Evolutionary conservation across 2,329 filamentous ascomycete species (phyloP).

Genomic region (Ophiostoma sp.): DNA sequence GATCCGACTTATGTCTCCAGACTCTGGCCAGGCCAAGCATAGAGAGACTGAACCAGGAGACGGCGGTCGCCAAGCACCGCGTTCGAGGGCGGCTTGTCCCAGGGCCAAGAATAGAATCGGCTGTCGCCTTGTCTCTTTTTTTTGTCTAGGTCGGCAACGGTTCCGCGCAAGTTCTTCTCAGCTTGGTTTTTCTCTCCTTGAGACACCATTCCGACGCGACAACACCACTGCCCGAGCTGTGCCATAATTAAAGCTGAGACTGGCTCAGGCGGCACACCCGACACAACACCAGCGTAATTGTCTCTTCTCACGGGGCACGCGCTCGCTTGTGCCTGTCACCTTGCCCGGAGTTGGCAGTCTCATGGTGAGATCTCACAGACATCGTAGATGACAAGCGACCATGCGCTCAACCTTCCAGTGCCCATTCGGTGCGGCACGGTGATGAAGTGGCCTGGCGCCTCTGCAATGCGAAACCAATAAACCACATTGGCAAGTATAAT

Average conservation of each 20-base stretch:
- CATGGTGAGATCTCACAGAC: neutral
- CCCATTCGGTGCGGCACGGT: neutral
- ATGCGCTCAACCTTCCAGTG: neutral
- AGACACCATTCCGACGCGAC: conserved; percentile 4
- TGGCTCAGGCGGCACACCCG: neutral
- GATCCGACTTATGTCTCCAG: neutral
- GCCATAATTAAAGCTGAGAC: neutral
- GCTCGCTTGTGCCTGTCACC: conserved; percentile 1
- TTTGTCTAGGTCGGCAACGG: neutral
- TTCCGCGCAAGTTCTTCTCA: neutral
- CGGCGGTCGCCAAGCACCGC: conserved; percentile 16
- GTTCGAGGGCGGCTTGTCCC: neutral
- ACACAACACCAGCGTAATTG: neutral
- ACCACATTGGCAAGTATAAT: neutral
- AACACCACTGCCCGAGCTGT: neutral
- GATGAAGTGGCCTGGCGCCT: neutral
- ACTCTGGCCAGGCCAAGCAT: too few species aligned
- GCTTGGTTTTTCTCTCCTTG: neutral
- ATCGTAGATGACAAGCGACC: neutral
- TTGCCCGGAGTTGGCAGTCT: neutral
- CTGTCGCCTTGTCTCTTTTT: neutral
- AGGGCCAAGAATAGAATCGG: neutral
- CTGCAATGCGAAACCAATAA: neutral
- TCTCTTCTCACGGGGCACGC: neutral
- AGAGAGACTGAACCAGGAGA: neutral